phyloP scores from a whole-genome alignment of 352 stramenopile genomes.

The Blastocystis sp. region DNA sequence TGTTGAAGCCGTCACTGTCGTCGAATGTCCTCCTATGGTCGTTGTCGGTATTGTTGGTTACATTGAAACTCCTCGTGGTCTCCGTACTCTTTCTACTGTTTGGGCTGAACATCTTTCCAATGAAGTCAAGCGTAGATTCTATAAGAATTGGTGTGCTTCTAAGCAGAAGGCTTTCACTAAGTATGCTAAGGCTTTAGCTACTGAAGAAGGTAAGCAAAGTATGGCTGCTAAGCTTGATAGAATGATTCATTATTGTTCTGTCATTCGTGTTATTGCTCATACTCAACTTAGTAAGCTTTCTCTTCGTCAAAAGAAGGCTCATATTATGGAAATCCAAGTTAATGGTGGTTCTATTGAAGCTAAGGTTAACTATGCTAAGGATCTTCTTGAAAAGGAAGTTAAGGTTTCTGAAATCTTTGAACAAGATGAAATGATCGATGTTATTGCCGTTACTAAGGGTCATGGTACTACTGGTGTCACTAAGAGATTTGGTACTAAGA shows the following conservation, averaged over 20 bases:
- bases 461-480: conserved; percentile 94
- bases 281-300: conserved; percentile 97
- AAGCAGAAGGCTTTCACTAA: conserved; percentile 99
- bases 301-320: conserved; percentile 96
- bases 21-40: conserved; percentile 97
- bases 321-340: conserved; percentile 98
- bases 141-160: conserved; percentile 98
- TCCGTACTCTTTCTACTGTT: conserved; percentile 93
- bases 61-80: conserved; percentile 90
- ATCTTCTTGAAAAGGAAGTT: conserved; percentile 96
- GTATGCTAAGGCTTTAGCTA: conserved; percentile 97
- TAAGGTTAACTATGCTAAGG: conserved; percentile 98
- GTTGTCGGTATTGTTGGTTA: conserved; percentile 97
- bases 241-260: conserved; percentile 98
- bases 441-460: conserved; percentile 93
- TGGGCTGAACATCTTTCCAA: conserved; percentile 96
- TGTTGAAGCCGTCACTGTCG: conserved; percentile 94
- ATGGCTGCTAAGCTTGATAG: conserved; percentile 90
- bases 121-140: conserved; percentile 94
- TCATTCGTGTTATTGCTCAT: conserved; percentile 95
- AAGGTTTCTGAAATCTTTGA: conserved; percentile 75
- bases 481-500: conserved; percentile 94
- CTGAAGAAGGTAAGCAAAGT: conserved; percentile 57
- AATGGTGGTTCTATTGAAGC: conserved; percentile 84
- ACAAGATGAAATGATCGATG: conserved; percentile 95